Evolutionary conservation across 2,329 filamentous ascomycete genomes (phyloP).

Genomic region (Cyphellophora europaea): DNA sequence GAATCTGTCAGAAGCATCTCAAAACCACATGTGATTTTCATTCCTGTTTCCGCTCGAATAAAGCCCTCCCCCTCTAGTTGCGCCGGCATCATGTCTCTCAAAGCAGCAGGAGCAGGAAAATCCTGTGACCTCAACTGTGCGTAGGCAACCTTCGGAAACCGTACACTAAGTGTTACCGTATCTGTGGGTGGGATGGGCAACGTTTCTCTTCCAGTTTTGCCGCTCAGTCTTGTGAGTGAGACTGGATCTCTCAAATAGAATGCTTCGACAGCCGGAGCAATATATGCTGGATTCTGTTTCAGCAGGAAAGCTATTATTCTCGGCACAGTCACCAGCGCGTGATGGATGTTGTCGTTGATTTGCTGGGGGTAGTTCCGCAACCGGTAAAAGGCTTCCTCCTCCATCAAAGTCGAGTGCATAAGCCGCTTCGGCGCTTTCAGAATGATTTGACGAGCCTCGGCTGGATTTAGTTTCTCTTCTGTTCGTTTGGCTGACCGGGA

Average conservation of each 20-base stretch:
- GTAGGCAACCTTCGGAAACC: conserved; percentile 81
- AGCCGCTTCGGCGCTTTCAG: conserved; percentile 46
- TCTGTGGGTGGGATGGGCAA: conserved; percentile 67
- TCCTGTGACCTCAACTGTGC: conserved; percentile 83
- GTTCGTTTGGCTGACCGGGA: conserved; percentile 29
- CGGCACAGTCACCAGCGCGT: conserved; percentile 63
- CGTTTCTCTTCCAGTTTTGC: conserved; percentile 36
- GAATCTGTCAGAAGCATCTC: conserved; percentile 72
- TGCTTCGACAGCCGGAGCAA: conserved; percentile 76
- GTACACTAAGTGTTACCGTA: conserved; percentile 67
- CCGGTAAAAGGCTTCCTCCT: conserved; percentile 85
- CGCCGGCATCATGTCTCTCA: conserved; percentile 35
- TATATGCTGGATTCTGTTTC: conserved; percentile 62
- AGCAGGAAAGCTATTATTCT: conserved; percentile 73
- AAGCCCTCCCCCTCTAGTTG: conserved; percentile 35
- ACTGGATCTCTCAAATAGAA: conserved; percentile 87
- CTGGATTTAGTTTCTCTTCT: conserved; percentile 46
- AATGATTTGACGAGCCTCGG: conserved; percentile 57
- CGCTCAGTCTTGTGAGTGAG: conserved; percentile 58
- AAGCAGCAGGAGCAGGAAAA: conserved; percentile 57
- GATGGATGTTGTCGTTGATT: conserved; percentile 66
- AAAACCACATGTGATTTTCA: conserved; percentile 84
- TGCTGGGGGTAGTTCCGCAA: conserved; percentile 73
- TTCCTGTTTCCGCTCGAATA: conserved; percentile 56
- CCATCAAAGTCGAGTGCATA: conserved; percentile 63